A percentile compares a stretch with the other conserved stretches of the same genome.
phyloP scores from a whole-genome alignment of 148 eudicot species.

The Rhododendron simsii region DNA sequence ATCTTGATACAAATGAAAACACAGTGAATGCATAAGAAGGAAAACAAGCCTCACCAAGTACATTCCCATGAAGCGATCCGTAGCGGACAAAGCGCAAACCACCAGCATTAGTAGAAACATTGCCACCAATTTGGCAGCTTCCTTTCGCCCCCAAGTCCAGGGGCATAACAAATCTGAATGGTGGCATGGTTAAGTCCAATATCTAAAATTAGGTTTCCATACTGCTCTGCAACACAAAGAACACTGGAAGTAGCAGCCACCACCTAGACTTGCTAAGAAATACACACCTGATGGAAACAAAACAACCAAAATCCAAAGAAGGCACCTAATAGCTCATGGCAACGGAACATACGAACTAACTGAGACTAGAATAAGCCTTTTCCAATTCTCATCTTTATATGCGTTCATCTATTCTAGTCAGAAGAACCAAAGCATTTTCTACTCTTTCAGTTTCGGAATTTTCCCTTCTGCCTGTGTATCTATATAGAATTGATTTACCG shows the following conservation, averaged over 20 bases:
- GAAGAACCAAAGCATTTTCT: background rate
- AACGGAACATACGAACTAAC: background rate
- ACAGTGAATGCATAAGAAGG: background rate
- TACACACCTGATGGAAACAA: background rate
- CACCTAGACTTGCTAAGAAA: background rate
- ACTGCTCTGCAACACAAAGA: conserved; percentile 3
- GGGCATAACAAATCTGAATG: conserved; percentile 83
- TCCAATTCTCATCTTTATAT: background rate
- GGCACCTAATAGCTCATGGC: background rate
- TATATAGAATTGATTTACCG: background rate
- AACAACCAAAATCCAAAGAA: background rate
- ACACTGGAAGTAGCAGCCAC: background rate
- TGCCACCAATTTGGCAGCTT: conserved; percentile 99
- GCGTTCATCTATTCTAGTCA: background rate
- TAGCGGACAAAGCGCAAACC: conserved; percentile 91
- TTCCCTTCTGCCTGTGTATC: background rate
- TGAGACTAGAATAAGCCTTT: background rate
- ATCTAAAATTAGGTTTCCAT: background rate
- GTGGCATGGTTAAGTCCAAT: background rate
- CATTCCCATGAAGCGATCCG: conserved; percentile 93
- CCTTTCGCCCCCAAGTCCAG: conserved; percentile 99
- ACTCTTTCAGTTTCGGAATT: background rate
- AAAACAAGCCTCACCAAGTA: conserved; percentile 54
- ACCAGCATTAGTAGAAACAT: conserved; percentile 96
- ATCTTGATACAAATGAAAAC: too few species aligned